A percentile compares a stretch with the other conserved stretches of the same genome.
Conservation (phyloP, 345 rosid genomes). For the Hibiscus mutabilis region DNA sequence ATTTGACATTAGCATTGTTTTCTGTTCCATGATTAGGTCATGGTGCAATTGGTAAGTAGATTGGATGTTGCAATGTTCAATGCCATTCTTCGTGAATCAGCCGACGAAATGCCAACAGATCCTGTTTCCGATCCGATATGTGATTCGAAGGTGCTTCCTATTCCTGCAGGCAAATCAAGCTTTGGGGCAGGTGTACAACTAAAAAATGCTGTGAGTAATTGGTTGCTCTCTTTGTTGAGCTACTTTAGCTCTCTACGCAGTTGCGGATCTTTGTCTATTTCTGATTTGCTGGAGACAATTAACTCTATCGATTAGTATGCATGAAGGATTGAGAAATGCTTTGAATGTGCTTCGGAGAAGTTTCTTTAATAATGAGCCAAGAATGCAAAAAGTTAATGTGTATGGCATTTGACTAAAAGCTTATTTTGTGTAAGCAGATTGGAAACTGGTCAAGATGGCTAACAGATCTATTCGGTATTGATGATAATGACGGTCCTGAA, state of each 20-base stretch:
- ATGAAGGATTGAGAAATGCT: neutral
- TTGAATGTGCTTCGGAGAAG: neutral
- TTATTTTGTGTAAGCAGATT: constrained; percentile 33
- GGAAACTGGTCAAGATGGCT: constrained; percentile 98
- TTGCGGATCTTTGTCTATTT: neutral
- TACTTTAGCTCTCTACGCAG: neutral
- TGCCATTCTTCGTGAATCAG: constrained; percentile 90
- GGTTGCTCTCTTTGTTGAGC: constrained; percentile 1
- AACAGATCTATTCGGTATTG: constrained; percentile 66
- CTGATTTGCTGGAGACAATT: neutral
- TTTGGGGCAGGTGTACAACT: constrained; percentile 88
- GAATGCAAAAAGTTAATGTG: neutral
- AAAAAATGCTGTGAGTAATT: constrained; percentile 71
- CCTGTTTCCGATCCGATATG: constrained; percentile 89
- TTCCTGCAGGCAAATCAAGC: constrained; percentile 85
- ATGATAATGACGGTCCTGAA: constrained; percentile 39
- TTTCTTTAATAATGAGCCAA: neutral
- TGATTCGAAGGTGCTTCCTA: constrained; percentile 85
- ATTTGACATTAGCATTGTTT: neutral
- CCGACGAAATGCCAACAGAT: constrained; percentile 92
- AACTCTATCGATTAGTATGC: neutral
- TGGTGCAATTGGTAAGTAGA: constrained; percentile 82
- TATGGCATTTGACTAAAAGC: neutral
- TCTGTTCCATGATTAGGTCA: constrained; percentile 41
- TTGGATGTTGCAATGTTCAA: constrained; percentile 97